Percentiles rank a stretch among this genome's conserved stretches.
Evolutionary conservation across 164 flowering plant species (phyloP).

Genomic region (Brasenia schreberi): DNA sequence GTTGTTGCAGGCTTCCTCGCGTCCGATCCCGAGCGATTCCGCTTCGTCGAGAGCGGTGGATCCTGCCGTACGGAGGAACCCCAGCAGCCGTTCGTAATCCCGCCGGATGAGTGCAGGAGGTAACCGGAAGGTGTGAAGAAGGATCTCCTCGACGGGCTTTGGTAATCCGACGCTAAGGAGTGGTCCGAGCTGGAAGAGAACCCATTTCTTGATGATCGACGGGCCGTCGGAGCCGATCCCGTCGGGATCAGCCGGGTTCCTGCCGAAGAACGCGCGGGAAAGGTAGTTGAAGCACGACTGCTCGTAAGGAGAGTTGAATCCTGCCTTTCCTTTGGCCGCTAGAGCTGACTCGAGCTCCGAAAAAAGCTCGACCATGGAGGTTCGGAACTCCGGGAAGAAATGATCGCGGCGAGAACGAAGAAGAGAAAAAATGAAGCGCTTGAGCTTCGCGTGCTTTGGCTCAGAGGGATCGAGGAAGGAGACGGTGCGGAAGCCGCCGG

Average conservation of each 20-base stretch:
- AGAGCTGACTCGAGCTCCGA: slow-evolving; percentile 36
- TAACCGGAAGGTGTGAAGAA: slow-evolving; percentile 42
- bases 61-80: slow-evolving; percentile 34
- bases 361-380: slow-evolving; percentile 28
- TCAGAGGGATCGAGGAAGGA: slow-evolving; percentile 79
- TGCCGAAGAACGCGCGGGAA: slow-evolving; percentile 30
- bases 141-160: slow-evolving; percentile 30
- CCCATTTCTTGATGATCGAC: slow-evolving; percentile 40
- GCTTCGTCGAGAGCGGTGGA: slow-evolving; percentile 23
- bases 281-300: slow-evolving; percentile 56
- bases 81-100: slow-evolving; percentile 50
- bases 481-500: slow-evolving; percentile 74
- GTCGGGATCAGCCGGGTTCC: slow-evolving; percentile 29
- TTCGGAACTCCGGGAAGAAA: slow-evolving; percentile 57
- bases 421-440: slow-evolving; percentile 41
- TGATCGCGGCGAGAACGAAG: slow-evolving; percentile 32
- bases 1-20: slow-evolving; percentile 45
- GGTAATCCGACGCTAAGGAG: slow-evolving; percentile 58
- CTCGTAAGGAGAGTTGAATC: slow-evolving; percentile 32
- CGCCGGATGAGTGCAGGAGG: slow-evolving; percentile 43
- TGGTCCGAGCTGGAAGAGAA: slow-evolving; percentile 49
- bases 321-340: slow-evolving; percentile 36
- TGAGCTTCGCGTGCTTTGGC: slow-evolving; percentile 61
- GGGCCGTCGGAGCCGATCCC: slow-evolving; percentile 50
- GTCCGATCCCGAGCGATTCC: slow-evolving; percentile 19